These are phyloP conservation scores for Anthostomella pinea DNA, from an alignment of 2,329 filamentous ascomycete genomes.

Conservation along the genomic window DNA sequence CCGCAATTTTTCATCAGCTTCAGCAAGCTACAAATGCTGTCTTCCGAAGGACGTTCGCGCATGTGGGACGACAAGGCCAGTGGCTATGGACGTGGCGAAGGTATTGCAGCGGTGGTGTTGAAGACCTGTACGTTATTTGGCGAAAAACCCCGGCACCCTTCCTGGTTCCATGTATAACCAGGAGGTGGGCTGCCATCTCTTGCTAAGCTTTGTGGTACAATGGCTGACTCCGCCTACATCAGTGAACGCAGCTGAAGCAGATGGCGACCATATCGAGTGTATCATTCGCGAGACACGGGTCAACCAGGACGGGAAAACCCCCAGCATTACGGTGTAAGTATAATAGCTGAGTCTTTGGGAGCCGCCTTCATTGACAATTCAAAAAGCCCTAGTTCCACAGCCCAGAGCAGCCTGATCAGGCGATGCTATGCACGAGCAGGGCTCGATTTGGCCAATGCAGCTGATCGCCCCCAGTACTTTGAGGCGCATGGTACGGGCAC, in stretches of 20 bases:
- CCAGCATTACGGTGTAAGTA: conserved; percentile 11
- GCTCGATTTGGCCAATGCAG: conserved; percentile 2
- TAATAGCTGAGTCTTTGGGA: neutral
- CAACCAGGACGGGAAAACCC: conserved; percentile 16
- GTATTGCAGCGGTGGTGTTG: conserved; percentile 33
- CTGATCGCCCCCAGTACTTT: conserved; percentile 26
- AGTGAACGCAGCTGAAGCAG: conserved; percentile 37
- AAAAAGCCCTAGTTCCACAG: conserved; percentile 3
- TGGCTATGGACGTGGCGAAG: conserved; percentile 19
- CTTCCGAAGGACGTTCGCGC: conserved; percentile 7
- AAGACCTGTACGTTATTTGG: too few species aligned
- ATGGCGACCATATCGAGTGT: conserved; percentile 20
- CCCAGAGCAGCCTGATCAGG: conserved; percentile 10
- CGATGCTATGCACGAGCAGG: conserved; percentile 10
- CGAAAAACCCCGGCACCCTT: too few species aligned
- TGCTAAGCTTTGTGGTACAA: too few species aligned
- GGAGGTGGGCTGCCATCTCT: too few species aligned
- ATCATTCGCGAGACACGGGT: conserved; percentile 17
- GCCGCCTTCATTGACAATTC: neutral
- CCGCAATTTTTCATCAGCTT: neutral
- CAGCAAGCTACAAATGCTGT: conserved; percentile 12
- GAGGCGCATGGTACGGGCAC: conserved; percentile 31
- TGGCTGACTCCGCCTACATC: too few species aligned
- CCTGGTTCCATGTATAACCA: too few species aligned
- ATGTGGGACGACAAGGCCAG: conserved; percentile 15